phyloP scores from a whole-genome alignment of 495 filamentous ascomycete genomes.

The Hyaloscypha hepaticicola region DNA sequence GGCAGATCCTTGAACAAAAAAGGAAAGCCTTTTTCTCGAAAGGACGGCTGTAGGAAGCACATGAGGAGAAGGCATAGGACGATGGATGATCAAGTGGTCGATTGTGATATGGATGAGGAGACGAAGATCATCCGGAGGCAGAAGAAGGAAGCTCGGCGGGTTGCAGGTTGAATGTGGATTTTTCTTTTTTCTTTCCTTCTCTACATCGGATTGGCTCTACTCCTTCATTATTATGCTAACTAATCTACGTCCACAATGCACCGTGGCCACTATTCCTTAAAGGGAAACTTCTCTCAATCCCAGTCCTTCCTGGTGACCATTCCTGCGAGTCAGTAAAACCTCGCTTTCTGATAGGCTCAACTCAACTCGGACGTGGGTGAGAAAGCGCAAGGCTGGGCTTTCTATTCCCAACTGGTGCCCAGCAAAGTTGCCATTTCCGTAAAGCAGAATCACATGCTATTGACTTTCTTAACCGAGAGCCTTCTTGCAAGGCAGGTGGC shows the following conservation, averaged over 20 bases:
- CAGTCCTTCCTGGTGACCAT: not conserved
- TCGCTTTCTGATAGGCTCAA: not conserved
- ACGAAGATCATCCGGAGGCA: constrained; percentile 1
- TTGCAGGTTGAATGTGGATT: not conserved
- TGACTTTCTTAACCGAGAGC: not conserved
- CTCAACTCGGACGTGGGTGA: not conserved
- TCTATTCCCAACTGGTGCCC: not conserved
- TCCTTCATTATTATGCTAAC: too few species aligned
- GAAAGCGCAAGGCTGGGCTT: not conserved
- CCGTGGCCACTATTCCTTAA: too few species aligned
- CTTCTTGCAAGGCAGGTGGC: not conserved
- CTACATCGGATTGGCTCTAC: not conserved
- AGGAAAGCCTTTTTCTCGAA: constrained; percentile 5
- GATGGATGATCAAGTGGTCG: not conserved
- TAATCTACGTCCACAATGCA: too few species aligned
- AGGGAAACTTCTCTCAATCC: not conserved
- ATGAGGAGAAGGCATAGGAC: constrained; percentile 3
- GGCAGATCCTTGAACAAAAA: not conserved
- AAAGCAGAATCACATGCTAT: not conserved
- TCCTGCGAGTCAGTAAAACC: not conserved
- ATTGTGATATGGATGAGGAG: constrained; percentile 9
- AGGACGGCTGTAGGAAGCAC: constrained; percentile 14
- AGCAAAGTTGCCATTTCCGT: not conserved
- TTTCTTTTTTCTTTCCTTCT: not conserved
- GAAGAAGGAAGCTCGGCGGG: not conserved